phyloP scores from a whole-genome alignment of 2,329 filamentous ascomycete genomes.

The Nannizzia gypsea region DNA sequence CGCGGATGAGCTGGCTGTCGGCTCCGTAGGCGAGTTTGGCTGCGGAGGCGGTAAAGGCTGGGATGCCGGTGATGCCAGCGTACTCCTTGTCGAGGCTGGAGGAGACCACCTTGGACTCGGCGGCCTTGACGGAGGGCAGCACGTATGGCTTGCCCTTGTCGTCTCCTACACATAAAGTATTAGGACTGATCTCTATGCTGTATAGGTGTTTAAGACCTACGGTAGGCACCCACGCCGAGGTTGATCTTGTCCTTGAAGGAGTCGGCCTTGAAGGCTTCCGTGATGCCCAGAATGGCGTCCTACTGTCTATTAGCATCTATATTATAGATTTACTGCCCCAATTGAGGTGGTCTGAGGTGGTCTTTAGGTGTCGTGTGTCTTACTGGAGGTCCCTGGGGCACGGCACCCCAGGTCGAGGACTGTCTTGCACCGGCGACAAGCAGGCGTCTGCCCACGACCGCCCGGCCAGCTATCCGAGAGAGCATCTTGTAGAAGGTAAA shows the following conservation, averaged over 20 bases:
- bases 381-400: constrained; percentile 89
- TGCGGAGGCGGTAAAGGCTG: constrained; percentile 84
- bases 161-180: constrained; percentile 52
- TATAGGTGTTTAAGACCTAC: constrained; percentile 30
- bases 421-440: constrained; percentile 41
- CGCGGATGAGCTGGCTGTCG: constrained; percentile 61
- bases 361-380: too few relatives aligned
- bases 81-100: constrained; percentile 89
- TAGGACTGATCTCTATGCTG: background rate
- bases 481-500: too few relatives aligned
- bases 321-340: background rate
- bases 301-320: constrained; percentile 8
- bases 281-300: constrained; percentile 50
- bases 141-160: constrained; percentile 97
- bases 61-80: constrained; percentile 90
- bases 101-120: constrained; percentile 75
- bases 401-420: constrained; percentile 78
- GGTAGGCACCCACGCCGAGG: constrained; percentile 94
- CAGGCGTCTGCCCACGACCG: constrained; percentile 29
- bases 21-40: constrained; percentile 81
- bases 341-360: too few relatives aligned
- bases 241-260: constrained; percentile 93
- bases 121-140: constrained; percentile 79
- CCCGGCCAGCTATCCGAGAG: constrained; percentile 35
- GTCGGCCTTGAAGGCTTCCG: constrained; percentile 98